Base-by-base conservation (phyloP, 2,329 filamentous ascomycete species). In the Dactylellina leptospora region DNA sequence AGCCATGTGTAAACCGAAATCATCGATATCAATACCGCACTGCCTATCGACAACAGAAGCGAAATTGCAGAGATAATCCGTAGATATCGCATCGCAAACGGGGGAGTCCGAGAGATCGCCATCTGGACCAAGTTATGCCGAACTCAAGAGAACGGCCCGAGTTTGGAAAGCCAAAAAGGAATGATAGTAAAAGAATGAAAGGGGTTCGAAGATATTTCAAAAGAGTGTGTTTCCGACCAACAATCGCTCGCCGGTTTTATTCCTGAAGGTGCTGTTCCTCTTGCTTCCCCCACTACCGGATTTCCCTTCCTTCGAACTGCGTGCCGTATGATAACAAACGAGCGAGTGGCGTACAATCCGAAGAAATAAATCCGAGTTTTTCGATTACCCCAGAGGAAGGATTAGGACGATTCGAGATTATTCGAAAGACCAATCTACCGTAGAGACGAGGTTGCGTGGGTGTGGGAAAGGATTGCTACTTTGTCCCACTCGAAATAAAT, bases 31-130 rank as follows among this genome's bases (percentile, higher is more conserved):
- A 72, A 44, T 8, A 47, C 42, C 11, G 68, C 64, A 33, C 68
- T 72, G 38, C 25, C 68, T 44, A 59, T 51, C 16, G 68, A 72
- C 4, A 58, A 27, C 3, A 72, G 36, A 10, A 72, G 48, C 9
- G 68, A 44, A 36, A 58, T 47, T 8, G 42, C 25, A 20, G 68
- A 64, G 48, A 72, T 55, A 18, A 72, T 38, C 48, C 68, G 68
- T 40, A 72, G 50, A 47, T 72, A 72, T 48, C 59, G 68, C 59
- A 64, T 48, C 38, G 68, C 51, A 36, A 72, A 64, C 47, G 68
- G 68, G 20, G 59, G 53, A 64, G 59, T 53, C 51, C 54, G 53
- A 59, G 53, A 63, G 68, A 64, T 64, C 68, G 64, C 45, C 68
- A 72, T 72, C 63, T 64, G 68, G 50, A 55, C 28, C 59, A 30